Evolutionary conservation across 1,139 yeast genomes (phyloP).

Genomic region (Eremothecium sinecaudum): DNA sequence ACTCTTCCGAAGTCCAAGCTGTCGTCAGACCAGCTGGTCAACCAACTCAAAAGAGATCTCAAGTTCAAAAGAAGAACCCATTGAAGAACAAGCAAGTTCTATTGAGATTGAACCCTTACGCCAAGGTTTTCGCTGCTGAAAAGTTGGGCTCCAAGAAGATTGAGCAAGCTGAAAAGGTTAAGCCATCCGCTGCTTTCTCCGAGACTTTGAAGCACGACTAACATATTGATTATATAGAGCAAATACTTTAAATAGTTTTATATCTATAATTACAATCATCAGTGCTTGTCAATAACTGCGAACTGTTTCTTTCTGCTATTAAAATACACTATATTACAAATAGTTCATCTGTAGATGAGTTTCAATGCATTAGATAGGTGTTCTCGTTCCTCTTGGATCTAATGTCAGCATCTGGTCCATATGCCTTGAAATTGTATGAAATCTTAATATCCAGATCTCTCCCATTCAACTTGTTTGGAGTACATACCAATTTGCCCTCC

Average conservation of each 20-base stretch:
- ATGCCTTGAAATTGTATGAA: conserved; percentile 44
- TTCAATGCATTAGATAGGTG: conserved; percentile 28
- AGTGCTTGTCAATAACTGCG: too few species aligned
- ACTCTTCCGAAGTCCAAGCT: conserved; percentile 98
- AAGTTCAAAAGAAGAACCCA: conserved; percentile 99
- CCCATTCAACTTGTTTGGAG: conserved; percentile 71
- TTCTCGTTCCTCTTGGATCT: conserved; percentile 37
- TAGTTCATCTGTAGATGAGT: neutral
- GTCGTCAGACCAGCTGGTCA: conserved; percentile 96
- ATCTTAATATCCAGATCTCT: conserved; percentile 74
- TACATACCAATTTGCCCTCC: conserved; percentile 60
- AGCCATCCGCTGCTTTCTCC: conserved; percentile 65
- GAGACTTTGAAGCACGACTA: conserved; percentile 54
- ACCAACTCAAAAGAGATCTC: conserved; percentile 85
- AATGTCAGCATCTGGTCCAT: conserved; percentile 41
- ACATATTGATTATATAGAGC: too few species aligned
- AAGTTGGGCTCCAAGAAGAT: conserved; percentile 82
- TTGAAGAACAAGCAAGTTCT: conserved; percentile 98
- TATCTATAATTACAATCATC: too few species aligned
- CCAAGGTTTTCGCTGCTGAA: conserved; percentile 90
- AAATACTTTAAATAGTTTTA: too few species aligned
- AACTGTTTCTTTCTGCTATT: too few species aligned
- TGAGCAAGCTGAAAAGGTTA: conserved; percentile 51
- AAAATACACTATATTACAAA: too few species aligned
- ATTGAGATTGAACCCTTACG: conserved; percentile 99